Conservation (phyloP, 129 eudicot genomes). For the Helianthus tuberosus region DNA sequence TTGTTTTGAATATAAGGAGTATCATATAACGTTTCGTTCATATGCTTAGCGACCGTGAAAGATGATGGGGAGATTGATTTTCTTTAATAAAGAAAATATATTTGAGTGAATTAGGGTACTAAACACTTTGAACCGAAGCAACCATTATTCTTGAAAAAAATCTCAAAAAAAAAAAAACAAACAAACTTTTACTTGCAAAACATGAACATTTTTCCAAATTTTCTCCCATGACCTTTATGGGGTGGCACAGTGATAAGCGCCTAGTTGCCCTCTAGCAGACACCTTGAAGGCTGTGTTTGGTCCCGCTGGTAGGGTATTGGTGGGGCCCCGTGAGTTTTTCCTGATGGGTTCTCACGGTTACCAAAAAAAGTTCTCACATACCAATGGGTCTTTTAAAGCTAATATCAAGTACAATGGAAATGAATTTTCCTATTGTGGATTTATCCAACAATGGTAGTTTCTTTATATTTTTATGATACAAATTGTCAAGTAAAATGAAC, state of each 20-base stretch:
- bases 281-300: too few species aligned
- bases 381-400: too few species aligned
- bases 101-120: neutral
- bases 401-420: neutral
- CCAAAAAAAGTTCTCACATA: too few species aligned
- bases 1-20: neutral
- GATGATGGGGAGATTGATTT: neutral
- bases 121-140: neutral
- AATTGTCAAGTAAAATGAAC: neutral
- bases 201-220: neutral
- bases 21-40: slow-evolving; percentile 4
- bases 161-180: neutral
- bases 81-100: neutral
- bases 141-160: neutral
- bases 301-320: too few species aligned
- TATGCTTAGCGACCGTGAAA: slow-evolving; percentile 8
- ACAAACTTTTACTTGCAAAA: neutral
- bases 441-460: neutral
- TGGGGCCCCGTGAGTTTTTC: too few species aligned
- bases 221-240: neutral
- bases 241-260: too few species aligned
- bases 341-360: too few species aligned
- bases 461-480: neutral
- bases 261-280: too few species aligned
- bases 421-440: neutral